A percentile compares a stretch with the other conserved stretches of the same genome.
Conservation (phyloP, 1,284 basidiomycete genomes). For the Somion occarium region DNA sequence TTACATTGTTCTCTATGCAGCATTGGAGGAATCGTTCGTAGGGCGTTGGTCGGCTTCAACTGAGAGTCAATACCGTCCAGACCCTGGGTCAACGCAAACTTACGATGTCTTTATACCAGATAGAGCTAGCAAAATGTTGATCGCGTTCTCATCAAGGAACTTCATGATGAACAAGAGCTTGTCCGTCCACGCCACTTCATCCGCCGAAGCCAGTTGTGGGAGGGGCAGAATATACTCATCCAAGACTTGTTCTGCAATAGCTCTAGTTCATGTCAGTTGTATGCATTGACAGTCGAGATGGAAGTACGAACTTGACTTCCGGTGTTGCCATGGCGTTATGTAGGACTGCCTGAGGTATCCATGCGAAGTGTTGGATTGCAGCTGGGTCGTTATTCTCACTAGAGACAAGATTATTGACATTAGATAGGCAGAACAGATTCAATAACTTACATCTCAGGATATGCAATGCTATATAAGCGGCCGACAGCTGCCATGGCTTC, state of each 20-base stretch:
- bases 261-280: slow-evolving; percentile 30
- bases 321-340: slow-evolving; percentile 42
- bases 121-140: slow-evolving; percentile 55
- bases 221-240: slow-evolving; percentile 80
- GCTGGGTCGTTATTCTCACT: slow-evolving; percentile 79
- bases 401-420: slow-evolving; percentile 9
- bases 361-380: slow-evolving; percentile 81
- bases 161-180: slow-evolving; percentile 73
- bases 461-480: slow-evolving; percentile 79
- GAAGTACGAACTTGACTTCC: slow-evolving; percentile 53
- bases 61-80: slow-evolving; percentile 2
- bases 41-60: slow-evolving; percentile 56
- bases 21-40: slow-evolving; percentile 63
- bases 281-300: neutral
- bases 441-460: slow-evolving; percentile 79
- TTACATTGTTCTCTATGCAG: slow-evolving; percentile 79
- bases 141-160: slow-evolving; percentile 58
- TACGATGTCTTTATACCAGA: slow-evolving; percentile 59
- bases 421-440: neutral
- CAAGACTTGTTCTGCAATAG: slow-evolving; percentile 60
- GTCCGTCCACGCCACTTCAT: slow-evolving; percentile 85
- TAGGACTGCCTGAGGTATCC: slow-evolving; percentile 86
- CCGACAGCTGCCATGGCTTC: slow-evolving; percentile 81
- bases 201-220: slow-evolving; percentile 60
- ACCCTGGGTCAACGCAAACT: slow-evolving; percentile 22